Percentiles rank a stretch among this genome's conserved stretches.
These are phyloP conservation scores for Tephrocybe rancida DNA, from an alignment of 768 basidiomycete species.

Conservation along the genomic window DNA sequence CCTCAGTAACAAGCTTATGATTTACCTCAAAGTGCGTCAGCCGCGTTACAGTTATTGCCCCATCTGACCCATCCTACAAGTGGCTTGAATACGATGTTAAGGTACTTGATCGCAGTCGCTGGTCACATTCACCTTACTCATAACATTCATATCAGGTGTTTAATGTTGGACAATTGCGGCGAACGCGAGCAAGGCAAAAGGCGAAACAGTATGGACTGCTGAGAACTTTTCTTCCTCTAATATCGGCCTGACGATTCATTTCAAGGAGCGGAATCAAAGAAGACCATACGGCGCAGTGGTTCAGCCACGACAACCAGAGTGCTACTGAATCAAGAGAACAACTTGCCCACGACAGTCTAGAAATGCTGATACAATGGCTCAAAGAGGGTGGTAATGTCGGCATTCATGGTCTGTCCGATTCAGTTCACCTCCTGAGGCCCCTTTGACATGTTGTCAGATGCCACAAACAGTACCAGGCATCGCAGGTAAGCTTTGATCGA, in stretches of 20 bases:
- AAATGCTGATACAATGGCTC: slow-evolving; percentile 94
- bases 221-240: neutral
- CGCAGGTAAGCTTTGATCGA: slow-evolving; percentile 55
- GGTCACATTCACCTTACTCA: neutral
- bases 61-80: slow-evolving; percentile 40
- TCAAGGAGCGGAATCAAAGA: slow-evolving; percentile 80
- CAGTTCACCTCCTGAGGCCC: neutral
- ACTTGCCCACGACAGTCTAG: slow-evolving; percentile 89
- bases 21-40: slow-evolving; percentile 82
- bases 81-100: slow-evolving; percentile 99
- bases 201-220: slow-evolving; percentile 62
- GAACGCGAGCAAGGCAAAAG: slow-evolving; percentile 80
- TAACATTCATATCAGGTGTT: slow-evolving; percentile 67
- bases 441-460: slow-evolving; percentile 57
- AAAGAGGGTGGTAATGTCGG: slow-evolving; percentile 96
- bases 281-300: slow-evolving; percentile 90
- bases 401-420: slow-evolving; percentile 75
- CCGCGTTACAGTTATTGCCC: slow-evolving; percentile 5
- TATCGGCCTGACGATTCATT: slow-evolving; percentile 4
- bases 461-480: slow-evolving; percentile 86
- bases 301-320: slow-evolving; percentile 82
- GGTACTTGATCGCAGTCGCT: slow-evolving; percentile 39
- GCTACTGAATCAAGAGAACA: slow-evolving; percentile 78
- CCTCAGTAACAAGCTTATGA: slow-evolving; percentile 95
- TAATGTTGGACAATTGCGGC: slow-evolving; percentile 94